These are phyloP conservation scores for Clathrospora elynae DNA, from an alignment of 2,329 filamentous ascomycete genomes.

Conservation along the genomic window DNA sequence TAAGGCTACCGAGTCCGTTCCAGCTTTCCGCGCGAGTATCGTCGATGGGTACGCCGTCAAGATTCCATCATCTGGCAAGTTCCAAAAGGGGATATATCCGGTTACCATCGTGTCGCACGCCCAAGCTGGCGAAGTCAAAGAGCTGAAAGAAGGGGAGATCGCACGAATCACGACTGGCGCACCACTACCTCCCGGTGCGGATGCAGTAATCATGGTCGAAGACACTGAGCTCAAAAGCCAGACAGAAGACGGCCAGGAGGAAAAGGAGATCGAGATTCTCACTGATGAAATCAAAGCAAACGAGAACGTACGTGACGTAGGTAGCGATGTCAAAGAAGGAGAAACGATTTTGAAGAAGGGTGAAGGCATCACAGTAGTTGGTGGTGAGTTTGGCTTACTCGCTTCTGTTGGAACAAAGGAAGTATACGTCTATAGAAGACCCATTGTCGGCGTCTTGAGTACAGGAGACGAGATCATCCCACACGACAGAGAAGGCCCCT, in stretches of 20 bases:
- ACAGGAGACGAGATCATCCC: slow-evolving; percentile 94
- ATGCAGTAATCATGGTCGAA: slow-evolving; percentile 95
- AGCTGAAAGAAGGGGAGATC: slow-evolving; percentile 74
- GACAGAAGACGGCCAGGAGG: slow-evolving; percentile 81
- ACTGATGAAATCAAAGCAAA: slow-evolving; percentile 74
- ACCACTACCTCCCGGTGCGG: slow-evolving; percentile 84
- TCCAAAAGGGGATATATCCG: slow-evolving; percentile 77
- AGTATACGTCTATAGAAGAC: slow-evolving; percentile 74
- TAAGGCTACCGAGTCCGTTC: slow-evolving; percentile 78
- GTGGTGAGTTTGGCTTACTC: slow-evolving; percentile 88
- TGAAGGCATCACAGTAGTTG: slow-evolving; percentile 81
- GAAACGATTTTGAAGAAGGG: slow-evolving; percentile 74
- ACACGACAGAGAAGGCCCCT: slow-evolving; percentile 65
- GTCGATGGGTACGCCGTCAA: slow-evolving; percentile 86
- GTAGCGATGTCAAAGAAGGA: slow-evolving; percentile 78
- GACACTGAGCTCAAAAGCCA: slow-evolving; percentile 78
- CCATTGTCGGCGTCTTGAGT: slow-evolving; percentile 83
- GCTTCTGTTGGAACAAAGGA: slow-evolving; percentile 78
- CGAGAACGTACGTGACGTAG: slow-evolving; percentile 90
- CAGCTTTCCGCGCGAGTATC: slow-evolving; percentile 92
- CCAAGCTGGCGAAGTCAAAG: slow-evolving; percentile 68
- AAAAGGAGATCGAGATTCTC: slow-evolving; percentile 85
- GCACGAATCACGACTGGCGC: slow-evolving; percentile 94
- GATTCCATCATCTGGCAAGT: slow-evolving; percentile 48
- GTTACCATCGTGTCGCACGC: slow-evolving; percentile 88